Conservation (phyloP, 2,329 filamentous ascomycete species). For the Cercospora zeae-maydis region DNA sequence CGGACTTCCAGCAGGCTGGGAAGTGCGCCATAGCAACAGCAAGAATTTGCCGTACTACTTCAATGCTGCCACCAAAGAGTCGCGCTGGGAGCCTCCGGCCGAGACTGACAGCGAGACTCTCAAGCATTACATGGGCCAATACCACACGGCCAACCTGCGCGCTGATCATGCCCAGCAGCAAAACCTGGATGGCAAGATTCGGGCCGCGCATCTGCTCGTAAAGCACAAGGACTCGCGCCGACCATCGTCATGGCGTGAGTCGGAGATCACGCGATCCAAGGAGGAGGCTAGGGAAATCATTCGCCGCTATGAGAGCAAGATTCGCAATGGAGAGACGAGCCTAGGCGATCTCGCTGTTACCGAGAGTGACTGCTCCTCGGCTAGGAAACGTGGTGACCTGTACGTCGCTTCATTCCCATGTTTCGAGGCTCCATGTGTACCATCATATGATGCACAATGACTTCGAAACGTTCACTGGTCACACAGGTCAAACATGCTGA, state of each 20-base stretch:
- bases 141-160: constrained; percentile 60
- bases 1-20: constrained; percentile 43
- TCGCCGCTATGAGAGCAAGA: constrained; percentile 68
- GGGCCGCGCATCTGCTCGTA: constrained; percentile 85
- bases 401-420: constrained; percentile 43
- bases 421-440: neutral
- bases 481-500: constrained; percentile 21
- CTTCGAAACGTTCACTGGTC: neutral
- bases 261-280: constrained; percentile 81
- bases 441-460: constrained; percentile 2
- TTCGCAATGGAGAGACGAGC: constrained; percentile 63
- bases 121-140: constrained; percentile 86
- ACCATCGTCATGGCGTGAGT: constrained; percentile 89
- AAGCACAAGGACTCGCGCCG: constrained; percentile 88
- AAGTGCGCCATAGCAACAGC: constrained; percentile 95
- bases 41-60: constrained; percentile 99
- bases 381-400: constrained; percentile 88
- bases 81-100: constrained; percentile 88
- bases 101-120: constrained; percentile 88
- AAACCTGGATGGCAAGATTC: constrained; percentile 72
- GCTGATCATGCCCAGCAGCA: constrained; percentile 23
- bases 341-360: constrained; percentile 81
- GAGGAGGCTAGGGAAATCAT: constrained; percentile 81
- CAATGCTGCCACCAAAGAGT: constrained; percentile 80
- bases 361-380: constrained; percentile 94